These are phyloP conservation scores for Brassica nigra DNA, from an alignment of 345 rosid genomes.

Conservation along the genomic window DNA sequence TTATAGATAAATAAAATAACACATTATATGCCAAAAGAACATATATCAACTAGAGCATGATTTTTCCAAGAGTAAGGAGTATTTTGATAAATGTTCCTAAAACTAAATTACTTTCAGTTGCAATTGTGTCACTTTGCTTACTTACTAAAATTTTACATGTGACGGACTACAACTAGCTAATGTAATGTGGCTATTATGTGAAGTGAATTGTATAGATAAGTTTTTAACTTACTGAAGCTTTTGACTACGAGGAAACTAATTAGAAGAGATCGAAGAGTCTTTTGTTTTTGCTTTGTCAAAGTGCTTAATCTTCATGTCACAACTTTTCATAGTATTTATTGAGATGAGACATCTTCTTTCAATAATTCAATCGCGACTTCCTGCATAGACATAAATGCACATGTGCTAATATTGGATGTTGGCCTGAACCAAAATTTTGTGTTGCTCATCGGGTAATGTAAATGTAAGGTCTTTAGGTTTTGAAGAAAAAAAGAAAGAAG, in stretches of 20 bases:
- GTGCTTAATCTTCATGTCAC: constrained; percentile 17
- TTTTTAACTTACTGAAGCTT: background rate
- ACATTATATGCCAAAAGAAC: background rate
- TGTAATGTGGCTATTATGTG: background rate
- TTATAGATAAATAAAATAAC: too few relatives aligned
- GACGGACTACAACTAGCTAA: background rate
- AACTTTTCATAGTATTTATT: constrained; percentile 24
- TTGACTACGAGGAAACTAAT: constrained; percentile 11
- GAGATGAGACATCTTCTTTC: constrained; percentile 27
- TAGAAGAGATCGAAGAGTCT: constrained; percentile 19
- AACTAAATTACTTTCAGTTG: background rate
- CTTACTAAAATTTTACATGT: too few relatives aligned
- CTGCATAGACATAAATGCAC: background rate
- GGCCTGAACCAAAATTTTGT: background rate
- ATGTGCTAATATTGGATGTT: background rate
- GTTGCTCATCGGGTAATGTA: background rate
- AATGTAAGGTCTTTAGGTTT: too few relatives aligned
- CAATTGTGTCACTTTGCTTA: background rate
- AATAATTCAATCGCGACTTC: background rate
- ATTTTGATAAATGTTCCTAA: background rate
- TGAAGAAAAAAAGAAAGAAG: too few relatives aligned
- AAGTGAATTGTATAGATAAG: background rate
- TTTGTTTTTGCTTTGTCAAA: constrained; percentile 21
- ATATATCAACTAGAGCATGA: background rate
- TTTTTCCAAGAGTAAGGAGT: background rate